A percentile compares a stretch with the other conserved stretches of the same genome.
These are phyloP conservation scores for Lachnellula hyalina DNA, from an alignment of 2,329 filamentous ascomycete species.

Conservation along the genomic window DNA sequence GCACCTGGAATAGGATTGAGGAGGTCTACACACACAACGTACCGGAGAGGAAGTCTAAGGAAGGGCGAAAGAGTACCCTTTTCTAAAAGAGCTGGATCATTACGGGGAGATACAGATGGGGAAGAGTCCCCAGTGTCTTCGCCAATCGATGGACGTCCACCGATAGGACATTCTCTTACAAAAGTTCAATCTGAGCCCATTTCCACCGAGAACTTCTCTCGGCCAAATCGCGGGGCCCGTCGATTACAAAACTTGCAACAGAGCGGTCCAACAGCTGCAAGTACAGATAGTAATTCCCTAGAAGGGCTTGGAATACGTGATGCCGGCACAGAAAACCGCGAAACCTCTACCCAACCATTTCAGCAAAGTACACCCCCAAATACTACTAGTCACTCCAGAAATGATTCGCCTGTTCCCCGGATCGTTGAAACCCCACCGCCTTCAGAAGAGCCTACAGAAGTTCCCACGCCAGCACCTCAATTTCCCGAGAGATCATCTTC, in stretches of 20 bases:
- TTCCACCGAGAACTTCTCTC: conserved; percentile 55
- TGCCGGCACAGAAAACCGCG: background rate
- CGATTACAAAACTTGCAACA: conserved; percentile 23
- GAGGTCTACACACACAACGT: conserved; percentile 86
- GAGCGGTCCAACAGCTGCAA: conserved; percentile 6
- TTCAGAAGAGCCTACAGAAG: conserved; percentile 18
- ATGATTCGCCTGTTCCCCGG: conserved; percentile 43
- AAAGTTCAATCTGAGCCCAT: conserved; percentile 68
- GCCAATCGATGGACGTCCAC: conserved; percentile 40
- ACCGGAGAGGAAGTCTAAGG: conserved; percentile 79
- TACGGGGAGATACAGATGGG: conserved; percentile 54
- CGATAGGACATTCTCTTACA: conserved; percentile 37
- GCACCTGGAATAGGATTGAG: conserved; percentile 73
- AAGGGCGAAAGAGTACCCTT: conserved; percentile 71
- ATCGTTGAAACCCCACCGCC: conserved; percentile 60
- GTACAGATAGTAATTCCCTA: conserved; percentile 7
- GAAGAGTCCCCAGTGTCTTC: conserved; percentile 45
- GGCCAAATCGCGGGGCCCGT: conserved; percentile 38
- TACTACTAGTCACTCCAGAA: conserved; percentile 26
- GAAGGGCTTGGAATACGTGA: conserved; percentile 13
- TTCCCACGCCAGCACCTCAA: conserved; percentile 24
- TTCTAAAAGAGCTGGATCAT: conserved; percentile 63
- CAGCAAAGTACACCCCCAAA: conserved; percentile 28
- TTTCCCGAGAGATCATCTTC: conserved; percentile 52
- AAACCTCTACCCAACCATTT: conserved; percentile 2